Conservation (phyloP, 1,284 basidiomycete species). For the Tilletiopsis washingtonensis region DNA sequence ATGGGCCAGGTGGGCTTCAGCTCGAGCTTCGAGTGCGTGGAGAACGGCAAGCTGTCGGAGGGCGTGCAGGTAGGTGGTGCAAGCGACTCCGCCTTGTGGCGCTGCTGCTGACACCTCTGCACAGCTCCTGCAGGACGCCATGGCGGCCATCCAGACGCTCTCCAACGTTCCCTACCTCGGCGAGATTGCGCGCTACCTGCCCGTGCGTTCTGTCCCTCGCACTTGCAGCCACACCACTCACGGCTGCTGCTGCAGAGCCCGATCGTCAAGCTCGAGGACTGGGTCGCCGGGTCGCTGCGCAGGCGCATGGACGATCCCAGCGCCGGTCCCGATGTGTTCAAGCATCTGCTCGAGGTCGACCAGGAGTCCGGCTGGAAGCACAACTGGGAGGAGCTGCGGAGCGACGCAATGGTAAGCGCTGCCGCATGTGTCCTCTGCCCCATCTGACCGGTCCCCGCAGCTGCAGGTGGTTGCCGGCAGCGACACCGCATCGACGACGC, state of each 20-base stretch:
- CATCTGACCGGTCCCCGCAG: too few relatives aligned
- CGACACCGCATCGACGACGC: constrained; percentile 13
- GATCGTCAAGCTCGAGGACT: not conserved
- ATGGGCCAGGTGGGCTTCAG: not conserved
- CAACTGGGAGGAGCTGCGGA: constrained; percentile 3
- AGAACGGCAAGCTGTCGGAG: constrained; percentile 1
- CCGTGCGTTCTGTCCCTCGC: too few relatives aligned
- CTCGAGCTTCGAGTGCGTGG: not conserved
- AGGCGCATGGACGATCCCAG: not conserved
- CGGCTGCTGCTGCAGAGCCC: too few relatives aligned
- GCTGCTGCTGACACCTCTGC: constrained; percentile 8
- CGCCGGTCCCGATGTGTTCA: not conserved
- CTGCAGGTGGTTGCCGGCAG: constrained; percentile 16
- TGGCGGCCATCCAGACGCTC: not conserved
- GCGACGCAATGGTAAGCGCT: constrained; percentile 14
- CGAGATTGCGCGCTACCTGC: not conserved
- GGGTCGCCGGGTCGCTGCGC: not conserved
- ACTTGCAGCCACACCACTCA: too few relatives aligned
- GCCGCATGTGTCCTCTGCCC: too few relatives aligned
- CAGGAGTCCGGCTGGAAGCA: constrained; percentile 1
- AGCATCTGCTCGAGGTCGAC: not conserved
- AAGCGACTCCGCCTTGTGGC: constrained; percentile 7
- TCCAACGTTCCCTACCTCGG: constrained; percentile 1
- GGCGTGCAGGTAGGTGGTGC: constrained; percentile 11
- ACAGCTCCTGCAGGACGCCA: constrained; percentile 1